Conservation (phyloP, 352 stramenopile genomes). For the Pythium utonaiense region DNA sequence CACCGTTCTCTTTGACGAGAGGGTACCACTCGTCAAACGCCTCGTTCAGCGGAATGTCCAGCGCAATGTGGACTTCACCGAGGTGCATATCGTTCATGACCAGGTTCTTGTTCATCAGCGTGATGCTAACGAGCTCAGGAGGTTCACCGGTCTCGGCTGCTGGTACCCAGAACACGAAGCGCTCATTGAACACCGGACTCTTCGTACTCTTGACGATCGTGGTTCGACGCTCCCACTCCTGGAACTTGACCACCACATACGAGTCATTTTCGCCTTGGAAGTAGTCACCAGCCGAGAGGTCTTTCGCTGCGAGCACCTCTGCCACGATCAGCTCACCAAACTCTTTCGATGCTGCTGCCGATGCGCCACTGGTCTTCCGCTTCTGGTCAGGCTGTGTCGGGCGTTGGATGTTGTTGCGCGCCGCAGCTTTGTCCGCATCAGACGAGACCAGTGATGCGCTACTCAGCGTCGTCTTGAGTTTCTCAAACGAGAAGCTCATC, state of each 20-base stretch:
- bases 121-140: slow-evolving; percentile 45
- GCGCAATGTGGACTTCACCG: slow-evolving; percentile 64
- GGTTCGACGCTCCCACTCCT: slow-evolving; percentile 34
- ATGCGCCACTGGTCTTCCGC: slow-evolving; percentile 7
- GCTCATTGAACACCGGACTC: slow-evolving; percentile 52
- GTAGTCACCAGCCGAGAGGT: slow-evolving; percentile 39
- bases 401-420: slow-evolving; percentile 47
- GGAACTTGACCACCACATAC: slow-evolving; percentile 44
- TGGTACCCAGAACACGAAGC: slow-evolving; percentile 71
- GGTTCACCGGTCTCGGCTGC: slow-evolving; percentile 28
- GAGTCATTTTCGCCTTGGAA: slow-evolving; percentile 37
- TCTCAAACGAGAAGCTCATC: slow-evolving; percentile 39
- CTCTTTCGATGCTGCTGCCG: slow-evolving; percentile 19
- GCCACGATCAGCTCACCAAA: slow-evolving; percentile 70
- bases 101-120: slow-evolving; percentile 42
- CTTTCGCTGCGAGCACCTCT: slow-evolving; percentile 53
- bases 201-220: slow-evolving; percentile 25
- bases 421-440: slow-evolving; percentile 17
- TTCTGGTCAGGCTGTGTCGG: slow-evolving; percentile 22
- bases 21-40: slow-evolving; percentile 69
- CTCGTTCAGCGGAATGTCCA: slow-evolving; percentile 65
- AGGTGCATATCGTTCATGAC: slow-evolving; percentile 48
- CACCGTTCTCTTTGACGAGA: slow-evolving; percentile 52
- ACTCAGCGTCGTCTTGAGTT: slow-evolving; percentile 45
- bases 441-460: slow-evolving; percentile 1